Conservation (phyloP, 2,329 filamentous ascomycete species). For the Drechslera avenae region DNA sequence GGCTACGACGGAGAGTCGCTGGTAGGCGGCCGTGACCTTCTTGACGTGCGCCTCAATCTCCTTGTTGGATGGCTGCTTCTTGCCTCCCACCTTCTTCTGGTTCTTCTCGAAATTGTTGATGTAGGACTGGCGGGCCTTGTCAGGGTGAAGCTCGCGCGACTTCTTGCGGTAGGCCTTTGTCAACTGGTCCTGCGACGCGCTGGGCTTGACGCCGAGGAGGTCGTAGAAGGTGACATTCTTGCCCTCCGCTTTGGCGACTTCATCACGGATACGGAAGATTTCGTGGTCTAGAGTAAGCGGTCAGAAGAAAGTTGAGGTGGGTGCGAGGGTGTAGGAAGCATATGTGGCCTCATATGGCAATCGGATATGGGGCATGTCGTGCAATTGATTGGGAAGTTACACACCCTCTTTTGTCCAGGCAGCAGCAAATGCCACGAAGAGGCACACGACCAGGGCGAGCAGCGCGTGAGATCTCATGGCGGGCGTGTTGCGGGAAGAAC, state of each 20-base stretch:
- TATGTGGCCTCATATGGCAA: slow-evolving; percentile 8
- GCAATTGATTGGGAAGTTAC: slow-evolving; percentile 28
- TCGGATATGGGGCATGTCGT: not conserved
- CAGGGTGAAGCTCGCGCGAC: slow-evolving; percentile 82
- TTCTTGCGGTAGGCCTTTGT: slow-evolving; percentile 93
- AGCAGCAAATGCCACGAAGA: slow-evolving; percentile 70
- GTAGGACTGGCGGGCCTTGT: slow-evolving; percentile 90
- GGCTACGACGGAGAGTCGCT: slow-evolving; percentile 80
- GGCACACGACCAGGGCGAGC: slow-evolving; percentile 70
- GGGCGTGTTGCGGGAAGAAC: slow-evolving; percentile 22
- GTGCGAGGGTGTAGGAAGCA: slow-evolving; percentile 17
- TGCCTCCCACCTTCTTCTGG: slow-evolving; percentile 59
- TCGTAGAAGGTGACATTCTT: slow-evolving; percentile 87
- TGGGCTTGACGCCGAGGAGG: slow-evolving; percentile 76
- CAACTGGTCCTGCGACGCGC: slow-evolving; percentile 83
- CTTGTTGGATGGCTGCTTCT: slow-evolving; percentile 71
- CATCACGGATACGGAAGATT: slow-evolving; percentile 94
- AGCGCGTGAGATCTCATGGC: slow-evolving; percentile 73
- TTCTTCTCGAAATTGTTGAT: slow-evolving; percentile 66
- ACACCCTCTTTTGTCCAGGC: slow-evolving; percentile 88
- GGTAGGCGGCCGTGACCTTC: slow-evolving; percentile 79
- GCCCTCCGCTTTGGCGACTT: slow-evolving; percentile 77
- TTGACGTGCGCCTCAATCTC: slow-evolving; percentile 82
- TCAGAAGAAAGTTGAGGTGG: slow-evolving; percentile 26
- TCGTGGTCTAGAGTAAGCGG: slow-evolving; percentile 73